Percentiles rank a stretch among this genome's conserved stretches.
Evolutionary conservation across 2,329 filamentous ascomycete genomes (phyloP).

Genomic region (Aspergillus thermomutatus): DNA sequence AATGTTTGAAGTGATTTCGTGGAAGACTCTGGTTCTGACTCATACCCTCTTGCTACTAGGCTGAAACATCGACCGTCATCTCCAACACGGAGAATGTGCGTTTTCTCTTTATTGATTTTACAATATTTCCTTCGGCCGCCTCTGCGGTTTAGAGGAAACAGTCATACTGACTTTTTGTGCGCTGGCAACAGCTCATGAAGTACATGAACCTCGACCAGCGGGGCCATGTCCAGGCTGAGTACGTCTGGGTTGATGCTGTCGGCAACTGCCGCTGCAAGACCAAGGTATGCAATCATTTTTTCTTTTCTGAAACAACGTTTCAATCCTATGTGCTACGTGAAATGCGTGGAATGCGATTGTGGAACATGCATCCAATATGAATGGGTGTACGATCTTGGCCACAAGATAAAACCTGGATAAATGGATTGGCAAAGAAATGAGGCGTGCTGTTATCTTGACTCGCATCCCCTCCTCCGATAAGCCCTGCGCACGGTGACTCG

Average conservation of each 20-base stretch:
- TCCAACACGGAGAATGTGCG: constrained; percentile 48
- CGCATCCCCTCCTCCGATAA: constrained; percentile 18
- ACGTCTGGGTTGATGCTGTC: constrained; percentile 87
- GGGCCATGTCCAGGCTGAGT: constrained; percentile 86
- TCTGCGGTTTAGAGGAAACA: constrained; percentile 27
- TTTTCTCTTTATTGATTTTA: constrained; percentile 30
- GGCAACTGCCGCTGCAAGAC: constrained; percentile 91
- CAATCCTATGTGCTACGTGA: constrained; percentile 4
- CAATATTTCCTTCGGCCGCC: constrained; percentile 27
- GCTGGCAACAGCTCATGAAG: constrained; percentile 70
- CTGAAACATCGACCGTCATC: constrained; percentile 40
- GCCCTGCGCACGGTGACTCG: constrained; percentile 24
- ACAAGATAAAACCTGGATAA: neutral
- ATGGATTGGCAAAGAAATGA: neutral
- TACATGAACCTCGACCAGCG: constrained; percentile 89
- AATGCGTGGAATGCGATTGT: neutral
- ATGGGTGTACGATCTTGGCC: neutral
- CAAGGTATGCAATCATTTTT: constrained; percentile 64
- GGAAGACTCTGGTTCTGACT: constrained; percentile 19
- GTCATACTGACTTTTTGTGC: constrained; percentile 39
- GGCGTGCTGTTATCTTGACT: constrained; percentile 5
- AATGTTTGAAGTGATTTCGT: constrained; percentile 5
- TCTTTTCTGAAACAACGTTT: neutral
- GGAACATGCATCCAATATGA: neutral
- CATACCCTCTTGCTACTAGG: constrained; percentile 32